Evolutionary conservation across 2,329 filamentous ascomycete genomes (phyloP).

Genomic region (Pyrenochaeta sp.): DNA sequence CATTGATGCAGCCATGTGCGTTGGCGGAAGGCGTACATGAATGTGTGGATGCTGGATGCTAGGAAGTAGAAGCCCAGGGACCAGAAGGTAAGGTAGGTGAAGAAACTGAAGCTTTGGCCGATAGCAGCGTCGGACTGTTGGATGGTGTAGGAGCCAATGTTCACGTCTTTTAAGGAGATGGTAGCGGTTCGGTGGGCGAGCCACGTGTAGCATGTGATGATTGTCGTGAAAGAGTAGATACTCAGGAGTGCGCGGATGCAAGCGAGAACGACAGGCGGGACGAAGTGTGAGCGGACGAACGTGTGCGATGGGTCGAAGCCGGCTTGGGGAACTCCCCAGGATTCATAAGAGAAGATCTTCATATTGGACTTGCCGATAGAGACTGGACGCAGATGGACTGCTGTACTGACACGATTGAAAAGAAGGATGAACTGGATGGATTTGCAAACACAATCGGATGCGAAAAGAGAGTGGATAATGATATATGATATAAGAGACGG

Average conservation of each 20-base stretch:
- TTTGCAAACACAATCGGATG: background rate
- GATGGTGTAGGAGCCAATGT: constrained; percentile 62
- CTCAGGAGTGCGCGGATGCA: constrained; percentile 58
- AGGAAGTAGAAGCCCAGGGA: constrained; percentile 80
- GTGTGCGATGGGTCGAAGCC: constrained; percentile 61
- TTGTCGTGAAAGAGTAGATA: constrained; percentile 73
- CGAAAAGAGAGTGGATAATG: background rate
- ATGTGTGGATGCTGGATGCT: constrained; percentile 71
- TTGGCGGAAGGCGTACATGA: constrained; percentile 61
- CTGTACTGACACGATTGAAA: background rate
- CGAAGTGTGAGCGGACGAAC: constrained; percentile 81
- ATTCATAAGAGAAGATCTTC: constrained; percentile 26
- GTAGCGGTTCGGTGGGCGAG: constrained; percentile 40
- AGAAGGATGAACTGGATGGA: background rate
- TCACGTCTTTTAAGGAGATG: constrained; percentile 33
- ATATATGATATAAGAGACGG: background rate
- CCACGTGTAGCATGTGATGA: constrained; percentile 73
- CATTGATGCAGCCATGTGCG: constrained; percentile 43
- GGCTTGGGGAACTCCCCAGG: constrained; percentile 27
- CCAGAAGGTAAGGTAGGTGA: constrained; percentile 83
- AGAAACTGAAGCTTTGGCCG: constrained; percentile 74
- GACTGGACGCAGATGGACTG: constrained; percentile 2
- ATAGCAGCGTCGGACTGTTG: constrained; percentile 65
- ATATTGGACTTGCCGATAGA: constrained; percentile 11
- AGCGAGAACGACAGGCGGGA: constrained; percentile 70